Evolutionary conservation across 208 protist genomes (phyloP).

Genomic region (Angomonas deanei): DNA sequence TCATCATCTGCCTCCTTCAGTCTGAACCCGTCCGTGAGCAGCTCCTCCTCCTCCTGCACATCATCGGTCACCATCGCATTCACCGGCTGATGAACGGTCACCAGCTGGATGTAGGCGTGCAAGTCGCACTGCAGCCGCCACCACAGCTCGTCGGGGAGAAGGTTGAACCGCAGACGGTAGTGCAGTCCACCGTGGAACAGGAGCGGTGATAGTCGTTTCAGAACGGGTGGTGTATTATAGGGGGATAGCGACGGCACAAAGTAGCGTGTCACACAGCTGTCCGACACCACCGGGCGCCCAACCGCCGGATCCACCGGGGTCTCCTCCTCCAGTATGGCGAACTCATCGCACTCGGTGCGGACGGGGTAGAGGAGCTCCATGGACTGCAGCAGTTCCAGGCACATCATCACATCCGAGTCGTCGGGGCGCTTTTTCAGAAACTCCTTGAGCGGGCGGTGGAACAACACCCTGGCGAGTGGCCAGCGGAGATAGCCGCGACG

Average conservation of each 20-base stretch:
- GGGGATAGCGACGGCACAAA: constrained; percentile 80
- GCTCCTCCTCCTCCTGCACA: constrained; percentile 36
- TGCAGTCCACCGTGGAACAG: constrained; percentile 76
- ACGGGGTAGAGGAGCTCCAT: constrained; percentile 75
- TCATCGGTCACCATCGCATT: constrained; percentile 14
- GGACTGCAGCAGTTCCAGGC: constrained; percentile 63
- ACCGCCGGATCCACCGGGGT: constrained; percentile 43
- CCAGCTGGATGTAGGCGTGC: constrained; percentile 40
- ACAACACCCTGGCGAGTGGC: constrained; percentile 73
- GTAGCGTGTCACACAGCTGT: constrained; percentile 50
- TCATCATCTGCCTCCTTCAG: constrained; percentile 73
- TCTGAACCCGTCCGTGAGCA: constrained; percentile 51
- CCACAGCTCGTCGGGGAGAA: constrained; percentile 85
- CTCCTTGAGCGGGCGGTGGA: constrained; percentile 49
- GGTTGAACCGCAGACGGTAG: constrained; percentile 76
- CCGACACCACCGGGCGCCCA: constrained; percentile 22
- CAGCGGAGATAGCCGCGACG: constrained; percentile 69
- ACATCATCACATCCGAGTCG: constrained; percentile 77
- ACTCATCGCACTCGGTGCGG: constrained; percentile 57
- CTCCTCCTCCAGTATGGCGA: constrained; percentile 58
- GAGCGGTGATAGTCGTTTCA: constrained; percentile 61
- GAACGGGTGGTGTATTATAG: constrained; percentile 26
- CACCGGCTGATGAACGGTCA: constrained; percentile 61
- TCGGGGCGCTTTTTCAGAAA: constrained; percentile 48
- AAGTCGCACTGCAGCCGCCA: constrained; percentile 75